Evolutionary conservation across 768 basidiomycete genomes (phyloP).

Genomic region (Lentinula aciculospora): DNA sequence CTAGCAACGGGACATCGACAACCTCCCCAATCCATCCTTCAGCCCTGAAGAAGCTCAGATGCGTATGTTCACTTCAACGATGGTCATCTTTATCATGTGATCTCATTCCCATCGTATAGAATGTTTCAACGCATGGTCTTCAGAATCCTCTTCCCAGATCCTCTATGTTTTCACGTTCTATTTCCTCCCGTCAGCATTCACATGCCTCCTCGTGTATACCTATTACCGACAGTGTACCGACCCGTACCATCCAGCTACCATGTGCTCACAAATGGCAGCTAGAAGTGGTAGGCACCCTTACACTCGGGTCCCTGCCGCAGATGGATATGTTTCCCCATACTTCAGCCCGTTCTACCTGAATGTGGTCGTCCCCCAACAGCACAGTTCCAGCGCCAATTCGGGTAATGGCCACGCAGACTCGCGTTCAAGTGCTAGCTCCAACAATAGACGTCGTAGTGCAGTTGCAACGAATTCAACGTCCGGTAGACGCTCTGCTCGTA

Average conservation of each 20-base stretch:
- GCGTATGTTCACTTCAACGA: constrained; percentile 20
- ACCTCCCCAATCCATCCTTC: background rate
- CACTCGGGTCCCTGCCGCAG: background rate
- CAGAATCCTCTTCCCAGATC: constrained; percentile 30
- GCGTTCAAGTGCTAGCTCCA: background rate
- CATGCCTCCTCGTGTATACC: constrained; percentile 30
- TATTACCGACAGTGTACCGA: constrained; percentile 36
- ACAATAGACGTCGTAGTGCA: background rate
- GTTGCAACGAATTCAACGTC: background rate
- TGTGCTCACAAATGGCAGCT: constrained; percentile 10
- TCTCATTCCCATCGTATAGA: constrained; percentile 16
- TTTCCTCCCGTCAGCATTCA: constrained; percentile 28
- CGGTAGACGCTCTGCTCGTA: background rate
- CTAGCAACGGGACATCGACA: background rate
- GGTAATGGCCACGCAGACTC: background rate
- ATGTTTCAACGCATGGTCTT: constrained; percentile 33
- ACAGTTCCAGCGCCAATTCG: background rate
- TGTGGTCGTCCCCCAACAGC: background rate
- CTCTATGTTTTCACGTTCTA: constrained; percentile 31
- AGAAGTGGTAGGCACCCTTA: constrained; percentile 1
- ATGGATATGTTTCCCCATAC: background rate
- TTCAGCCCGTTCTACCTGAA: constrained; percentile 1
- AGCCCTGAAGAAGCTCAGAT: constrained; percentile 23
- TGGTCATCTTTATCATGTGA: background rate
- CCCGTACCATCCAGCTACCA: constrained; percentile 29